Evolutionary conservation across 1,284 basidiomycete species (phyloP).

Genomic region (Ceratorhiza oryzae-sativae): DNA sequence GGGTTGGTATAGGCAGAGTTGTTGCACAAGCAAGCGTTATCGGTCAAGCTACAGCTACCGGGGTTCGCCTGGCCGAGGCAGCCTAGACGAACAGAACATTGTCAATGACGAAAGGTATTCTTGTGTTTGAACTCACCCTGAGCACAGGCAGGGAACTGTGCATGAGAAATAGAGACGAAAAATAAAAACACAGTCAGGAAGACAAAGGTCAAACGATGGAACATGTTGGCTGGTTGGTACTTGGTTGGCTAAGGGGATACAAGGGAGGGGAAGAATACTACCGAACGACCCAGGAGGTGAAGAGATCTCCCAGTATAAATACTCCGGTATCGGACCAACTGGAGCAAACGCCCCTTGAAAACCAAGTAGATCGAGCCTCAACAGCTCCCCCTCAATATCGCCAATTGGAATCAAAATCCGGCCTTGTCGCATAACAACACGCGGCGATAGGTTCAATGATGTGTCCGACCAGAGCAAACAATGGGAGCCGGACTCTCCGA

Average conservation of each 20-base stretch:
- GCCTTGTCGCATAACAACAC: conserved; percentile 3
- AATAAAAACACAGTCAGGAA: conserved; percentile 5
- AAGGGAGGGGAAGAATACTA: conserved; percentile 8
- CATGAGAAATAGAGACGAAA: conserved; percentile 1
- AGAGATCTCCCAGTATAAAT: not conserved
- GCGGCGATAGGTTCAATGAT: not conserved
- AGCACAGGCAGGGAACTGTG: conserved; percentile 29
- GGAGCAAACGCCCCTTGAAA: not conserved
- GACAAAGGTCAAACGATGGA: conserved; percentile 22
- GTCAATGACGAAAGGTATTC: not conserved
- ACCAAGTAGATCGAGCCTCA: not conserved
- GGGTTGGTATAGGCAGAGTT: conserved; percentile 35
- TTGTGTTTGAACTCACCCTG: not conserved
- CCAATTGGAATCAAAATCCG: not conserved
- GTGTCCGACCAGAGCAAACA: conserved; percentile 1
- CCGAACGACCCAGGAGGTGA: not conserved
- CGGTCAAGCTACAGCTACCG: conserved; percentile 37
- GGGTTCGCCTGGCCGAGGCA: conserved; percentile 6
- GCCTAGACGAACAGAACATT: not conserved
- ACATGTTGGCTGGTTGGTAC: conserved; percentile 13
- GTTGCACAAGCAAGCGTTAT: conserved; percentile 41
- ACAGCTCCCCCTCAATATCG: not conserved
- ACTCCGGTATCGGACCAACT: not conserved
- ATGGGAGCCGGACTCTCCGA: not conserved
- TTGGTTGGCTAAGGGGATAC: not conserved